Base-by-base conservation (phyloP, 225 moss, liverwort and hornwort species). In the Pseudisothecium myosuroides region DNA sequence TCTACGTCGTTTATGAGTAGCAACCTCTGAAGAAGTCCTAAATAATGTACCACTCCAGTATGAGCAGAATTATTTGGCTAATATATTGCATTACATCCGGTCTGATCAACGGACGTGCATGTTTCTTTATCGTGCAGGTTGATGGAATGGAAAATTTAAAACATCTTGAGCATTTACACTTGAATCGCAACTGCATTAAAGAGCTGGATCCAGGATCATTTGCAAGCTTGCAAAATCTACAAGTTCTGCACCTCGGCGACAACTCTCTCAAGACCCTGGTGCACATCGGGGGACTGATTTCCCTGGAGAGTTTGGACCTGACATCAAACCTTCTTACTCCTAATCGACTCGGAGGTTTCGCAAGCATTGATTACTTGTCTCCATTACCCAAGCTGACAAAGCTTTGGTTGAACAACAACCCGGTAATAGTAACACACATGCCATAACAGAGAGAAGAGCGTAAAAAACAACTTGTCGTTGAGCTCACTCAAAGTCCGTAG, bases 371-470 rank as follows among this genome's bases (percentile, higher is more conserved):
- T 86, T 95, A 87, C 76, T 83, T 99, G 86, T 95, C 96, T 85
- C 82, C 93, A 43, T 90, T 99, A 43, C 92, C 95, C 85, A 89
- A 88, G 76, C 88, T 99, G 69, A 91, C 91, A 36, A 96, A 94
- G 88, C 91, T 99, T 61, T 97, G 96, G 90, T 91, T 99, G 86
- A 94, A 95, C 85, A 96, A 97, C 78, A 99, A 97, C 80, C 99
- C 99, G 92, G 99, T 99, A 96, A 81, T 59, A 37, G 19, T 76
- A 28, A 43, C 75, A 56, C 60, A 61, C 41, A 67, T 88, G 43
- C 52, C 45, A 1, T 45, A 41, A 54, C 55, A 45, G 26, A 64
- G 83, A 54, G 10, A 88, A 52, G 19, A 75, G 58, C 12, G 17
- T 75, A 75, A 56, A 47, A 34, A 78, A 37, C 14, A 72, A 43